A percentile compares a stretch with the other conserved stretches of the same genome.
Evolutionary conservation across 2,329 filamentous ascomycete species (phyloP).

Genomic region (Periconia sp.): DNA sequence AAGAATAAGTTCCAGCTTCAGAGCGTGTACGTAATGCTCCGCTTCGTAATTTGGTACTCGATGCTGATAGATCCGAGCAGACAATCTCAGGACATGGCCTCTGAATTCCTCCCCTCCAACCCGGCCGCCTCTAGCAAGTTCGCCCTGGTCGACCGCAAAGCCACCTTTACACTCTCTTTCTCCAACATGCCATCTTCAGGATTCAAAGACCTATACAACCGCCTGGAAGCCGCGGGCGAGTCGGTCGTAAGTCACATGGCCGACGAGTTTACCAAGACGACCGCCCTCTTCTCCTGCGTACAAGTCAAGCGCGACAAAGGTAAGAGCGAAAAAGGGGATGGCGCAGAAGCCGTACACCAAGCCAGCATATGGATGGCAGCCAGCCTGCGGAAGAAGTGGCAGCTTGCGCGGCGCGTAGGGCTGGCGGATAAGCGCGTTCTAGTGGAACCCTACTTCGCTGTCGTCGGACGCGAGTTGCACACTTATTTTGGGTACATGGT

Average conservation of each 20-base stretch:
- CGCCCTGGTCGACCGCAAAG: slow-evolving; percentile 22
- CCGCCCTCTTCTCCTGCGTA: slow-evolving; percentile 22
- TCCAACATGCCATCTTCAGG: slow-evolving; percentile 17
- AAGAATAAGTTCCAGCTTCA: slow-evolving; percentile 16
- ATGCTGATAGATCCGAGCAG: slow-evolving; percentile 13
- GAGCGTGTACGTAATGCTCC: slow-evolving; percentile 15
- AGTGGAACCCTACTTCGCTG: slow-evolving; percentile 20
- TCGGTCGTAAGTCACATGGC: slow-evolving; percentile 21
- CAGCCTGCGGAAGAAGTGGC: slow-evolving; percentile 24
- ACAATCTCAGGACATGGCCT: slow-evolving; percentile 17
- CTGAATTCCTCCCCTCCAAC: slow-evolving; percentile 20
- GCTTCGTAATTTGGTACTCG: slow-evolving; percentile 4
- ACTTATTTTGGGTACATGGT: slow-evolving; percentile 21
- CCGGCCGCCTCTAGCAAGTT: slow-evolving; percentile 14
- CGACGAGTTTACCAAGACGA: slow-evolving; percentile 22
- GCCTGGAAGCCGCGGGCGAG: slow-evolving; percentile 10
- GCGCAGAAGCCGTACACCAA: slow-evolving; percentile 24
- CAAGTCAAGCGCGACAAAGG: slow-evolving; percentile 23
- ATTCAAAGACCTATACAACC: slow-evolving; percentile 20
- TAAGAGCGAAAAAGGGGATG: slow-evolving; percentile 22
- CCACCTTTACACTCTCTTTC: slow-evolving; percentile 25
- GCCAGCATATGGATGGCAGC: slow-evolving; percentile 28
- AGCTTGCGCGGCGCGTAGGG: slow-evolving; percentile 21
- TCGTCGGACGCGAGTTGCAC: slow-evolving; percentile 19
- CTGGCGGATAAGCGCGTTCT: slow-evolving; percentile 17